Percentiles rank a stretch among this genome's conserved stretches.
phyloP scores from a whole-genome alignment of 2,329 filamentous ascomycete genomes.

The Aureobasidium mangrovei region DNA sequence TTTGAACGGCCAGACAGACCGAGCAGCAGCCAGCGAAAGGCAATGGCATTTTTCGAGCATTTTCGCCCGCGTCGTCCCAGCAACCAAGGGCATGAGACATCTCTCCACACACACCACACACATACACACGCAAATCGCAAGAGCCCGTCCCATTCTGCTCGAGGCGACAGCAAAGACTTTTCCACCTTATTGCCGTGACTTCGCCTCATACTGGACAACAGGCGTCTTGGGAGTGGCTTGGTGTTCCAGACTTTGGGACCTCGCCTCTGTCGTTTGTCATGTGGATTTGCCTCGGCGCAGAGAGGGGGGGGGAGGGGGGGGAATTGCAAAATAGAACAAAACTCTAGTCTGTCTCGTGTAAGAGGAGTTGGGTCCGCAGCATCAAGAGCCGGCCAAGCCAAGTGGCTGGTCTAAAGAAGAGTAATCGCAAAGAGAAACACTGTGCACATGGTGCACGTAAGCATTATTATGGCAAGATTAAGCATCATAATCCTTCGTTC shows the following conservation, averaged over 20 bases:
- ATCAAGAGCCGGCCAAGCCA: not conserved
- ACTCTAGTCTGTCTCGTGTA: not conserved
- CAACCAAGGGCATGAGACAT: not conserved
- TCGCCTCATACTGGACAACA: not conserved
- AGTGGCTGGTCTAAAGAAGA: slow-evolving; percentile 2
- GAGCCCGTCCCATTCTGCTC: not conserved
- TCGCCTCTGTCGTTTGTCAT: not conserved
- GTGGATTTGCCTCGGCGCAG: slow-evolving; percentile 1
- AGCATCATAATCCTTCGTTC: slow-evolving; percentile 12
- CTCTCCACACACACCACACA: too few species aligned
- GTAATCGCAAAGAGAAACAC: not conserved
- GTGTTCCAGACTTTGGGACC: not conserved
- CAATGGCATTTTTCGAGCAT: too few species aligned
- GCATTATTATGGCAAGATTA: not conserved
- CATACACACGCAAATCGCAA: not conserved
- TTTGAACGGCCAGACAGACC: too few species aligned
- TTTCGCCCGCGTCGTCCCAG: slow-evolving; percentile 1
- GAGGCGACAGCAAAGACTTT: not conserved
- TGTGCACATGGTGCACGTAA: not conserved
- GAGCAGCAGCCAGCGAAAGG: too few species aligned
- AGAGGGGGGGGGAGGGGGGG: too few species aligned
- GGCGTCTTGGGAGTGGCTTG: not conserved
- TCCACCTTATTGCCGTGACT: not conserved
- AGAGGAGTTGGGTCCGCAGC: not conserved
- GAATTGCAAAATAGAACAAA: not conserved